These are phyloP conservation scores for Prinsepia uniflora DNA, from an alignment of 306 rosid species.

Conservation along the genomic window DNA sequence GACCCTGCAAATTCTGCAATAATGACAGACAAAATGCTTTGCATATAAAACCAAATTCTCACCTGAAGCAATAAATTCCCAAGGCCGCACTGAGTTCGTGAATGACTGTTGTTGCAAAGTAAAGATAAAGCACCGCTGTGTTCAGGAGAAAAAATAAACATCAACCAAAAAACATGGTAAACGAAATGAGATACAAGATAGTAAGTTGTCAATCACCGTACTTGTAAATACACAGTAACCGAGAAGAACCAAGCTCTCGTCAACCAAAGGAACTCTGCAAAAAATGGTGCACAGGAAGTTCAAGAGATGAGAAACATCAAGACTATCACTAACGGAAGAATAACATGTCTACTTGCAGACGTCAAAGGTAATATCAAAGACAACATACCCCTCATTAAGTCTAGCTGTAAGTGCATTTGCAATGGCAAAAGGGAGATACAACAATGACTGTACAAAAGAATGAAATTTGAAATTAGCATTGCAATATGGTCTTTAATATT, in stretches of 20 bases:
- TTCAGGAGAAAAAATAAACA: conserved; percentile 17
- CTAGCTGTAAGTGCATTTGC: conserved; percentile 83
- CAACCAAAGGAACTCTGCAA: conserved; percentile 68
- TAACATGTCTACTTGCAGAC: neutral
- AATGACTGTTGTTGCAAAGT: conserved; percentile 74
- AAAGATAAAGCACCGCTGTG: conserved; percentile 70
- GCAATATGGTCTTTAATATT: neutral
- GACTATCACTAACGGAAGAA: conserved; percentile 17
- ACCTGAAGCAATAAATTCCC: conserved; percentile 96
- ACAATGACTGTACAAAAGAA: conserved; percentile 54
- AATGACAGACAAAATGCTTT: neutral
- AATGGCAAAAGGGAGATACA: conserved; percentile 83
- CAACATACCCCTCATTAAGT: conserved; percentile 77
- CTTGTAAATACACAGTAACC: conserved; percentile 73
- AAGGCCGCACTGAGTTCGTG: conserved; percentile 76
- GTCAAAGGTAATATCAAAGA: conserved; percentile 21
- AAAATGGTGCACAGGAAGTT: conserved; percentile 23
- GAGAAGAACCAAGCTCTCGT: conserved; percentile 79
- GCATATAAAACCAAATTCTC: conserved; percentile 17
- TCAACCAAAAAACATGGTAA: conserved; percentile 17
- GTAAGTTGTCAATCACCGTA: conserved; percentile 18
- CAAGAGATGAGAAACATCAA: conserved; percentile 19
- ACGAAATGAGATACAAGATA: neutral
- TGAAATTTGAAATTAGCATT: neutral
- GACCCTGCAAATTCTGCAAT: neutral